Conservation (phyloP, 768 basidiomycete species). For the Tylopilus rubrobrunneus region DNA sequence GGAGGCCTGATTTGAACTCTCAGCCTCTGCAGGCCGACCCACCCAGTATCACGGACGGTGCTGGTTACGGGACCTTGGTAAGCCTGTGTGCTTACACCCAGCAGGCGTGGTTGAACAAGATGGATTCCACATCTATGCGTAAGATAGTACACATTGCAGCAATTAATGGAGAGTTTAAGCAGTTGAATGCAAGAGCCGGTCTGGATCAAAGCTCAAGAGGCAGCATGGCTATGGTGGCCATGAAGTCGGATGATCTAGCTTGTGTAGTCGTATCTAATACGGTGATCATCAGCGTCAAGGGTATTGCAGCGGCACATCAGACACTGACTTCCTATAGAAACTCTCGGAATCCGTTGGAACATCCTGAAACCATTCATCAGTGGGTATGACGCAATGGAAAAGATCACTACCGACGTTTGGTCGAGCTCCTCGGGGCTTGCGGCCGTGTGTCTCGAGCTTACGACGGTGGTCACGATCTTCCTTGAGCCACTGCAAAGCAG, state of each 20-base stretch:
- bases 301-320: not conserved
- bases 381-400: not conserved
- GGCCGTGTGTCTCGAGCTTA: constrained; percentile 52
- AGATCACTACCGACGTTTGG: constrained; percentile 41
- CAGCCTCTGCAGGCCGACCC: too few species aligned
- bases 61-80: too few species aligned
- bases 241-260: constrained; percentile 29
- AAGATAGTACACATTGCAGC: not conserved
- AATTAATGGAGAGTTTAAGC: not conserved
- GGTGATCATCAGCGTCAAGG: constrained; percentile 5
- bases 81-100: not conserved
- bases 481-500: constrained; percentile 84
- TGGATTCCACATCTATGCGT: not conserved
- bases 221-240: not conserved
- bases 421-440: constrained; percentile 60
- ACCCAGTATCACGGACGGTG: too few species aligned
- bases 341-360: constrained; percentile 74
- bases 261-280: constrained; percentile 47
- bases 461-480: constrained; percentile 72
- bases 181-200: constrained; percentile 11
- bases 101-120: not conserved
- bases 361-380: constrained; percentile 33
- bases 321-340: constrained; percentile 77
- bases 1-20: too few species aligned
- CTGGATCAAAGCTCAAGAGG: not conserved